Conservation (phyloP, 176 grass and related monocot genomes). For the Saccharum officinarum region DNA sequence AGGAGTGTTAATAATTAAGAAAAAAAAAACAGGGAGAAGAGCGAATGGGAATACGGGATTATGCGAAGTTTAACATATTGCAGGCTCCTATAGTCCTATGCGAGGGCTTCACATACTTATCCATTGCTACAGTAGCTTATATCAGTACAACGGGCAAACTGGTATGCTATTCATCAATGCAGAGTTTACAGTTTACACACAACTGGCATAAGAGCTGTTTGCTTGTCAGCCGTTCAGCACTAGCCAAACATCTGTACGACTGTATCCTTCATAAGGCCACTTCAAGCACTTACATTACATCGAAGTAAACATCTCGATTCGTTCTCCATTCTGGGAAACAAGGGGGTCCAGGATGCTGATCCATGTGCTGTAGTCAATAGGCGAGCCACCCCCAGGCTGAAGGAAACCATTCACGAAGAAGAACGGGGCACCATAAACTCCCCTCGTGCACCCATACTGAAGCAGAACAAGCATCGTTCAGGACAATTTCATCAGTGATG, state of each 20-base stretch:
- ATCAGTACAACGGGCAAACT: background rate
- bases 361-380: conserved; percentile 68
- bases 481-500: background rate
- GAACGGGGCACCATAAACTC: conserved; percentile 70
- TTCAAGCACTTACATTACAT: conserved; percentile 16
- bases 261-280: background rate
- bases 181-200: background rate
- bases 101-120: background rate
- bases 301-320: conserved; percentile 44
- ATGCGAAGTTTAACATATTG: background rate
- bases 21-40: too few species aligned
- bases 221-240: background rate
- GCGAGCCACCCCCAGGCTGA: conserved; percentile 65
- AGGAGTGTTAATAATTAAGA: background rate
- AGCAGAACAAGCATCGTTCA: background rate
- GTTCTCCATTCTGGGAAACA: conserved; percentile 33
- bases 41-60: too few species aligned
- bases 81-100: background rate
- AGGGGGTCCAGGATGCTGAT: conserved; percentile 63
- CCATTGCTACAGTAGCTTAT: too few species aligned
- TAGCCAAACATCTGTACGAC: background rate
- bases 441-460: conserved; percentile 90
- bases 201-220: too few species aligned
- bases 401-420: conserved; percentile 97
- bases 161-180: background rate